Evolutionary conservation across 2,329 filamentous ascomycete species (phyloP).

Genomic region (Ceratocystis lukuohia): DNA sequence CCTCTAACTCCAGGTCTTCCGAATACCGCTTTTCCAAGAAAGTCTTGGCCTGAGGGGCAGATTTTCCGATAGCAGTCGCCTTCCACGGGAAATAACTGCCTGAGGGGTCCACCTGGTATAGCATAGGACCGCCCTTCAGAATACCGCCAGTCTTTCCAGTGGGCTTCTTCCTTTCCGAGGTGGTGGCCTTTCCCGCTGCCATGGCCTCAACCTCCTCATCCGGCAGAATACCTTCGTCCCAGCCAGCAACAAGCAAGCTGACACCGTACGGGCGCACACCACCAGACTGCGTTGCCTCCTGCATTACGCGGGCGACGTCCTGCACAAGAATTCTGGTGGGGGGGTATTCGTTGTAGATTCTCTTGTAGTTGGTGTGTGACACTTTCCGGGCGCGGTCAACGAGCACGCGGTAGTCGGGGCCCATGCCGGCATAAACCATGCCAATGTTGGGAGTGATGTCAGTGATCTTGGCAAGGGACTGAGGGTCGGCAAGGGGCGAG

Average conservation of each 20-base stretch:
- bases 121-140: conserved; percentile 85
- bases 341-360: conserved; percentile 99
- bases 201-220: conserved; percentile 54
- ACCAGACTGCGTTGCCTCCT: conserved; percentile 95
- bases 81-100: conserved; percentile 99
- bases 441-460: conserved; percentile 98
- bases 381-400: conserved; percentile 98
- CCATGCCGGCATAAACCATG: conserved; percentile 99
- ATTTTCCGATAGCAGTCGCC: conserved; percentile 97
- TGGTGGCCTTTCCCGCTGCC: conserved; percentile 32
- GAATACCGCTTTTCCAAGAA: conserved; percentile 99
- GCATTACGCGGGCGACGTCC: conserved; percentile 94
- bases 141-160: conserved; percentile 88
- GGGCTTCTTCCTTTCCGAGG: conserved; percentile 59
- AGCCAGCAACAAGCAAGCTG: conserved; percentile 86
- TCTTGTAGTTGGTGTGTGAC: conserved; percentile 96
- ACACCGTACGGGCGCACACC: conserved; percentile 96
- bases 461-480: conserved; percentile 92
- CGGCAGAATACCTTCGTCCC: conserved; percentile 92
- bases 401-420: conserved; percentile 91
- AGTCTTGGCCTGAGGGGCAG: conserved; percentile 94
- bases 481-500: conserved; percentile 87
- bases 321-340: conserved; percentile 98
- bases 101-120: conserved; percentile 98
- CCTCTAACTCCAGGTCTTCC: conserved; percentile 89